Evolutionary conservation across 1,139 yeast species (phyloP), one percentile per base, ranked within the genome.

Genomic region (Yamadazyma diddensiae): DNA sequence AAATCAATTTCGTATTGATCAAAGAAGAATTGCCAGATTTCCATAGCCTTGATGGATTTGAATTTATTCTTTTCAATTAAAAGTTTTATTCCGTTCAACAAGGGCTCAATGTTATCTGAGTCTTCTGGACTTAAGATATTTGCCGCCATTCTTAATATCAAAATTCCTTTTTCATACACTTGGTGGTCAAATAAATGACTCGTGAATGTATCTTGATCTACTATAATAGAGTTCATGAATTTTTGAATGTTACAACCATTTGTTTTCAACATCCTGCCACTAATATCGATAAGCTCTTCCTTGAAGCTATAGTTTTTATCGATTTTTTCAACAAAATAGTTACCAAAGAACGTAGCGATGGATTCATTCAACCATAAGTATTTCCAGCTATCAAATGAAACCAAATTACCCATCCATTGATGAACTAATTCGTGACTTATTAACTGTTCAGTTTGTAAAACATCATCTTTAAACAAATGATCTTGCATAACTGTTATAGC

Each of bases 341-440:
- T 67, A 1, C 83, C 82, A 33, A 76, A 64, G 71, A 78, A 78
- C 0, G 90, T 81, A 0, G 92, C 90, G 58, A 82, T 78, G 2
- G 85, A 62, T 57, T 83, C 94, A 45, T 82, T 81, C 39, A 83
- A 62, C 90, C 92, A 82, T 26, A 82, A 59, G 46, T 72, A 65
- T 33, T 68, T 70, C 82, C 87, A 82, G 20, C 74, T 72, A 34
- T 79, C 82, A 46, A 82, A 81, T 0, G 84, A 65, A 1, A 82
- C 69, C 45, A 66, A 62, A 44, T 82, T 78, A 3, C 92, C 92
- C 30, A 83, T 57, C 86, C 87, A 83, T 57, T 82, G 90, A 50
- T 83, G 94, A 15, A 81, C 77, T 41, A 82, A 51, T 51, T 82
- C 88, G 50, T 83, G 94, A 1, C 77, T 77, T 6, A 83, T 51